Evolutionary conservation across 2,329 filamentous ascomycete species (phyloP).

Genomic region (Xylariaceae sp.): DNA sequence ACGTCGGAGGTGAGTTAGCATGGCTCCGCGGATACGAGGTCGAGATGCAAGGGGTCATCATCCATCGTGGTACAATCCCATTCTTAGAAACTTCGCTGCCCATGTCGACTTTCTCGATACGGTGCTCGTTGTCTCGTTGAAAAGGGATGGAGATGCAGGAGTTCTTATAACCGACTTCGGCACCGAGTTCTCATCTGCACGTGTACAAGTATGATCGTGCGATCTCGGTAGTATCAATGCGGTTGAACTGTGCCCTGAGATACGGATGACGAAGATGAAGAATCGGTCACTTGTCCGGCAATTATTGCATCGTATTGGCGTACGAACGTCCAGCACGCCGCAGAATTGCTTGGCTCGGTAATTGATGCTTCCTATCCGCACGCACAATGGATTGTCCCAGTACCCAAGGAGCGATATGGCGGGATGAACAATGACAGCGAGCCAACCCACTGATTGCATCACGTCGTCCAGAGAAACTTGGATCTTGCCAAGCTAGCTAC

Average conservation of each 20-base stretch:
- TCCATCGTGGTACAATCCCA: not conserved
- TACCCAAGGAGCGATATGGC: not conserved
- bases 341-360: not conserved
- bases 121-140: not conserved
- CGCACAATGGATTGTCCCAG: not conserved
- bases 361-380: not conserved
- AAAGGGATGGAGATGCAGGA: not conserved
- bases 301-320: not conserved
- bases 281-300: not conserved
- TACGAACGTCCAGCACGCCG: not conserved
- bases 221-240: not conserved
- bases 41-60: not conserved
- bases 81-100: not conserved
- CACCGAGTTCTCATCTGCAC: not conserved
- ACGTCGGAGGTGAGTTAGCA: not conserved
- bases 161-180: not conserved
- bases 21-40: not conserved
- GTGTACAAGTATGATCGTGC: not conserved
- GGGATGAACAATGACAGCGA: not conserved
- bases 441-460: not conserved
- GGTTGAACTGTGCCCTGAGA: not conserved
- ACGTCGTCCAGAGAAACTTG: not conserved
- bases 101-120: not conserved
- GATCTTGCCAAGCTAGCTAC: not conserved
- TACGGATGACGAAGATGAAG: not conserved